Evolutionary conservation across 2,329 filamentous ascomycete species (phyloP), one percentile per base, ranked within the genome.

Genomic region (Paecilomyces sp.): DNA sequence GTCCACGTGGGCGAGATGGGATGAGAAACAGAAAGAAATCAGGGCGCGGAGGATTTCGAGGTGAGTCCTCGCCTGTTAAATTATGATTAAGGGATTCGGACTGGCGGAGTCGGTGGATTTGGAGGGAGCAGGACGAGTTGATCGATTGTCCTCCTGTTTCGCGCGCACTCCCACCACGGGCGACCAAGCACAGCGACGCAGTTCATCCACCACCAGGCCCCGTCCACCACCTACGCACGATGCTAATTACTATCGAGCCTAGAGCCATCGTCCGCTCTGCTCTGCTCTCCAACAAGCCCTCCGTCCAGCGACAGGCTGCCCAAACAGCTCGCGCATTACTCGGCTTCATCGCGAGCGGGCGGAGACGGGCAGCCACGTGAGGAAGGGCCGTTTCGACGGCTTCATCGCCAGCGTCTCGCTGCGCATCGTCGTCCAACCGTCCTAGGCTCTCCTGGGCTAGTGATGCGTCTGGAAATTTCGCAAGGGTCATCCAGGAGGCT

Each of bases 401-500:
- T 47, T 18, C 41, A 22, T 47, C 41, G 41, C 41, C 41, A 47
- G 41, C 41, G 41, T 47, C 41, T 47, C 41, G 41, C 18, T 18
- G n/a, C 51, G 51, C 51, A 15, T 25, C 51, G 51, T 30, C 24
- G 24, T 53, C 51, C 51, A 30, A 53, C 22, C 51, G 11, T 53
- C 51, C 28, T 53, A 53, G 22, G 9, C 51, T 30, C 51, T 18
- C 22, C 22, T 25, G 22, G 51, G 51, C 51, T 53, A 53, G 51
- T 53, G 51, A 53, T 53, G 51, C 51, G 24, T 53, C 51, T 53
- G 51, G 51, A 53, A 53, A 53, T 53, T 53, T 53, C 28, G 51
- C 28, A 30, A 53, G 51, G 24, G 51, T 25, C 24, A 53, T 25
- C 51, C 51, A 53, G 51, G 51, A 53, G 51, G 6, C 22, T 30